Percentiles rank a stretch among this genome's conserved stretches.
Evolutionary conservation across 257 asterid genomes (phyloP).

Genomic region (Przewalskia tangutica): DNA sequence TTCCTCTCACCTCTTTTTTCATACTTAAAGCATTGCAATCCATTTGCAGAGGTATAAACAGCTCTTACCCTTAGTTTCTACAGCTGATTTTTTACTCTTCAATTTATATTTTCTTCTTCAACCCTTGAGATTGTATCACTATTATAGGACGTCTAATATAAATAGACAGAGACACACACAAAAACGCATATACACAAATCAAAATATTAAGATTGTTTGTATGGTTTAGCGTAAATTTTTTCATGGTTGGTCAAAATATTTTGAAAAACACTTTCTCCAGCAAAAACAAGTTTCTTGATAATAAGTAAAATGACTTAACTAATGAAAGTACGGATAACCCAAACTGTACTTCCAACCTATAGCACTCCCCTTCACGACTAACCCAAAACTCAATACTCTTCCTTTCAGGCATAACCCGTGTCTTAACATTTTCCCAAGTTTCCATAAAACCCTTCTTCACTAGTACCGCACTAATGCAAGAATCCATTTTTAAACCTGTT

Average conservation of each 20-base stretch:
- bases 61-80: neutral
- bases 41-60: neutral
- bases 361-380: slow-evolving; percentile 26
- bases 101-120: neutral
- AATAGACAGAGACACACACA: neutral
- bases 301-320: no score
- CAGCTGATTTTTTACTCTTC: neutral
- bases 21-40: neutral
- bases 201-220: neutral
- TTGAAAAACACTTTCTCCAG: no score
- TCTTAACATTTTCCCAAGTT: slow-evolving; percentile 40
- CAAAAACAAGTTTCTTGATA: no score
- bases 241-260: no score
- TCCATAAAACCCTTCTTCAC: slow-evolving; percentile 36
- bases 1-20: neutral
- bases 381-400: slow-evolving; percentile 44
- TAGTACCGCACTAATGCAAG: slow-evolving; percentile 50
- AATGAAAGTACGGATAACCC: slow-evolving; percentile 1
- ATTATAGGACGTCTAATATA: neutral
- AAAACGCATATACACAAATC: neutral
- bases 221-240: no score
- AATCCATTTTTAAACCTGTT: slow-evolving; percentile 37
- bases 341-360: slow-evolving; percentile 65
- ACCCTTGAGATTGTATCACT: neutral
- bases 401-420: slow-evolving; percentile 82